Conservation (phyloP, 768 basidiomycete species). For the Xerocomellus chrysenteron region DNA sequence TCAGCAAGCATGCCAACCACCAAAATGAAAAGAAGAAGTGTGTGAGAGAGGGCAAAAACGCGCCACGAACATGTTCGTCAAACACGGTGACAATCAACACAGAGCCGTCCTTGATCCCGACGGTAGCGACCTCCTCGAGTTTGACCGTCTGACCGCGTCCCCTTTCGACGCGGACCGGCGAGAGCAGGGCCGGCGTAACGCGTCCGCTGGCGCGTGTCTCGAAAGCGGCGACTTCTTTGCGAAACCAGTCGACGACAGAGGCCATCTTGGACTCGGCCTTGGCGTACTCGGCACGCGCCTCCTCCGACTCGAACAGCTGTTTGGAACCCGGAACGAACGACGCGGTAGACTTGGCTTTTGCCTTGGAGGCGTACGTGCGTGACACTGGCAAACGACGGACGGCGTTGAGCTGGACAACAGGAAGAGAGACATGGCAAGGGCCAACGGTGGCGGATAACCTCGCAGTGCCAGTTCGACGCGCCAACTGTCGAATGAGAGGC, state of each 20-base stretch:
- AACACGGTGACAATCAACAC: conserved; percentile 73
- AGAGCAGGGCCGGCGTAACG: conserved; percentile 68
- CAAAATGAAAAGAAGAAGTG: background rate
- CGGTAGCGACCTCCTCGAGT: conserved; percentile 74
- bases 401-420: background rate
- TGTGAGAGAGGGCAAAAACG: conserved; percentile 7
- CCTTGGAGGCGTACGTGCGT: conserved; percentile 31
- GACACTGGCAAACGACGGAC: background rate
- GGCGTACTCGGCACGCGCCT: conserved; percentile 56
- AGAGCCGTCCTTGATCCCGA: conserved; percentile 78
- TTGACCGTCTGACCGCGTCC: conserved; percentile 38
- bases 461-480: background rate
- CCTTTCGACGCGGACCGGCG: conserved; percentile 61
- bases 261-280: conserved; percentile 66
- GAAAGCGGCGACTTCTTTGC: conserved; percentile 70
- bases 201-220: conserved; percentile 76
- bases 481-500: conserved; percentile 7
- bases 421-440: background rate
- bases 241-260: conserved; percentile 66
- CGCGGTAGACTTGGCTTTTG: conserved; percentile 48
- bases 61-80: conserved; percentile 64
- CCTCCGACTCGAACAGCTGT: conserved; percentile 53
- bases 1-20: conserved; percentile 10
- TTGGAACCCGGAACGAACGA: conserved; percentile 68
- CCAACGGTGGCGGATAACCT: background rate